Percentiles rank a stretch among this genome's conserved stretches.
These are phyloP conservation scores for Diplodia sapinea DNA, from an alignment of 2,329 filamentous ascomycete species.

Conservation along the genomic window DNA sequence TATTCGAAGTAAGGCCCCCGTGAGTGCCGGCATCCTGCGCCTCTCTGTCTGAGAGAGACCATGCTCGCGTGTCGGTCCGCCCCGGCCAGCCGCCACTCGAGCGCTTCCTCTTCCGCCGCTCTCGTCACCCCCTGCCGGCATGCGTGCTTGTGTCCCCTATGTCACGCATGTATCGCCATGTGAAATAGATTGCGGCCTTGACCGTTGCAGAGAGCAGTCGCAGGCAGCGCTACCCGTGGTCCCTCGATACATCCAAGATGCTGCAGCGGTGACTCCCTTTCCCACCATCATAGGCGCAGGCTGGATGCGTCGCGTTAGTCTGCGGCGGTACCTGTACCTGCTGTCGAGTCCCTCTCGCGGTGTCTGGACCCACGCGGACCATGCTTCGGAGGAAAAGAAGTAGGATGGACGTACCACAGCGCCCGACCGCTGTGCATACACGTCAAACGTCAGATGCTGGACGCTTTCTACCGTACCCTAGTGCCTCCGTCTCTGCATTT, in stretches of 20 bases:
- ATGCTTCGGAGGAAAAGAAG: conserved; percentile 13
- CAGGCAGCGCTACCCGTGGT: not conserved
- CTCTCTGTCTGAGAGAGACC: not conserved
- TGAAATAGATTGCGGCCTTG: conserved; percentile 13
- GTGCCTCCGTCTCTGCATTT: conserved; percentile 27
- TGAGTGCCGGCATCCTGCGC: conserved; percentile 1
- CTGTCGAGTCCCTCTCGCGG: conserved; percentile 4
- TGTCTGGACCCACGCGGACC: not conserved
- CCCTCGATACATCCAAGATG: not conserved
- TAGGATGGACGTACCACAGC: not conserved
- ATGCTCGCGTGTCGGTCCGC: conserved; percentile 24
- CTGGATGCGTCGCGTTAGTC: conserved; percentile 7
- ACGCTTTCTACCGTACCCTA: conserved; percentile 3
- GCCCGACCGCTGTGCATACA: conserved; percentile 17
- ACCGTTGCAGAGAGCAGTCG: not conserved
- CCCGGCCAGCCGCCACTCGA: conserved; percentile 17
- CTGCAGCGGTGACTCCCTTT: not conserved
- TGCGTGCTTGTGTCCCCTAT: conserved; percentile 10
- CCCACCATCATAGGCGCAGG: not conserved
- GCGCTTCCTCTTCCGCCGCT: not conserved
- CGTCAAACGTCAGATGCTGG: conserved; percentile 27
- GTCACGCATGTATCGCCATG: conserved; percentile 25
- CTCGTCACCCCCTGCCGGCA: not conserved
- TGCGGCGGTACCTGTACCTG: conserved; percentile 16
- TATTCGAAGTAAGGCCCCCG: conserved; percentile 16